Evolutionary conservation across 2,329 filamentous ascomycete genomes (phyloP), one percentile per base, ranked within the genome.

Genomic region (Teratosphaeria epicoccoides): DNA sequence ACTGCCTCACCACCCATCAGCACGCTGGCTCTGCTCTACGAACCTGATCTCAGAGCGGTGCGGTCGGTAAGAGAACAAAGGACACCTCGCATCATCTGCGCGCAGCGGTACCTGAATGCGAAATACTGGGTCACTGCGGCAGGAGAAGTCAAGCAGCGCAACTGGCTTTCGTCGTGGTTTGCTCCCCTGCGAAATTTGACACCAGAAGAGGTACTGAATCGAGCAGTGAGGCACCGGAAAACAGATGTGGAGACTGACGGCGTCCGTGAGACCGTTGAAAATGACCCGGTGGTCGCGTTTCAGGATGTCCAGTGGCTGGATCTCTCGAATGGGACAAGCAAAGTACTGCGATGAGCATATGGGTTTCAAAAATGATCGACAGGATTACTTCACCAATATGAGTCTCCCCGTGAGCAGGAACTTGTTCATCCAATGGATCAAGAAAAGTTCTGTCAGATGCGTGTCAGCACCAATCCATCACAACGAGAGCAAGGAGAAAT

Each of bases 41-140:
- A 82, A 0, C 67, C 85, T 7, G 78, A 84, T 59, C 79, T 84
- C 57, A 76, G 85, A 4, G 71, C 72, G n/a, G 66, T 78, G 20
- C 68, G 68, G 1, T 51, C 58, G 4, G 52, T 53, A 10, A 57
- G 43, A 11, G n/a, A 26, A 26, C 43, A 24, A 6, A 11, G 9
- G 14, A 17, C 14, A 17, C 33, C n/a, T 40, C 4, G 6, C 10
- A n/a, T 46, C 12, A 6, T 46, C 6, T 70, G 76, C 52, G 77
- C 78, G 2, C 80, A 80, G 52, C 66, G 72, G 14, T 65, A 75
- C 4, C 65, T 79, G 25, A 68, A 72, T 1, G 77, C 80, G 0
- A 76, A 71, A 57, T 85, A 84, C 59, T 85, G 82, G 82, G 67
- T 85, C 17, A 76, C 75, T 0, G 85, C 82, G 24, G 82, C 85